Evolutionary conservation across 208 protist genomes (phyloP).

Genomic region (Zelonia costaricensis): DNA sequence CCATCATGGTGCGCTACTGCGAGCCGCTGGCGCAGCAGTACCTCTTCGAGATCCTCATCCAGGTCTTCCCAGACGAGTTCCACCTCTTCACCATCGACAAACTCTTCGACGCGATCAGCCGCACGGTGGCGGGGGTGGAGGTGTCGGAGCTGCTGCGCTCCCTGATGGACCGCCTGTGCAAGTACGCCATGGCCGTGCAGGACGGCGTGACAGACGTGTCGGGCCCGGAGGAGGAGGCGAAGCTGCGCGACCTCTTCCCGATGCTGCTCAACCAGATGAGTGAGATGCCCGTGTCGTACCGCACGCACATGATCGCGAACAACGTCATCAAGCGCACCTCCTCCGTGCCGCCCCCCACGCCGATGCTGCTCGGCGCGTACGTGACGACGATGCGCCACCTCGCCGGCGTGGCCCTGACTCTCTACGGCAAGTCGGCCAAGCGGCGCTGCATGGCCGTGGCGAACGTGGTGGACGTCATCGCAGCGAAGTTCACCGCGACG

Average conservation of each 20-base stretch:
- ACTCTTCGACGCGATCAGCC: constrained; percentile 69
- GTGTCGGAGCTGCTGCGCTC: constrained; percentile 81
- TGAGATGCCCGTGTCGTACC: constrained; percentile 38
- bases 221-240: constrained; percentile 36
- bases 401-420: constrained; percentile 12
- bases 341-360: constrained; percentile 27
- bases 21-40: constrained; percentile 98
- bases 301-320: constrained; percentile 4
- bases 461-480: constrained; percentile 37
- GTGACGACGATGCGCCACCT: constrained; percentile 40
- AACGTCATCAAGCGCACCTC: constrained; percentile 37
- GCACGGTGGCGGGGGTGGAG: constrained; percentile 89
- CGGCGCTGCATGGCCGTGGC: constrained; percentile 27
- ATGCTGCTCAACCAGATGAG: constrained; percentile 47
- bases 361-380: constrained; percentile 48
- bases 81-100: constrained; percentile 94
- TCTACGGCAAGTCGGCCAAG: constrained; percentile 27
- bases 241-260: constrained; percentile 46
- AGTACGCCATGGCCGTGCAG: constrained; percentile 56
- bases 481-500: constrained; percentile 27
- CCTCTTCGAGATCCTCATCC: constrained; percentile 97
- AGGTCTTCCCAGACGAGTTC: constrained; percentile 98
- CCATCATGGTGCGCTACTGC: constrained; percentile 93
- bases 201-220: constrained; percentile 30
- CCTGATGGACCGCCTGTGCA: constrained; percentile 92